Base-by-base conservation (phyloP, 805 yeast species). In the Yarrowia divulgata region DNA sequence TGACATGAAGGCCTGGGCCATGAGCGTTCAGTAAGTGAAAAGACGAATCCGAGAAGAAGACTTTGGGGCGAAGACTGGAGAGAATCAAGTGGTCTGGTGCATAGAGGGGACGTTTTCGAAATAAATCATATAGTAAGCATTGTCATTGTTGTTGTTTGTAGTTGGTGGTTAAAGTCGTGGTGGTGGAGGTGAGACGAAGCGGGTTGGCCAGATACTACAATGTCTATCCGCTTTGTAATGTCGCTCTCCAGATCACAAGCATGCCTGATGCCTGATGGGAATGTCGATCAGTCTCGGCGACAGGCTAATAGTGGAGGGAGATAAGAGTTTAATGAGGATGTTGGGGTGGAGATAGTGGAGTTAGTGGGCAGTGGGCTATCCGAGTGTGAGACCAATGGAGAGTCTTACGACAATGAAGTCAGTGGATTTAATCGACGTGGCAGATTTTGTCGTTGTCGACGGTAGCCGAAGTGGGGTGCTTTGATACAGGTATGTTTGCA, bases 1-100 rank as follows among this genome's bases (percentile, higher is more conserved):
- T 9, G 63, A 71, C 35, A 62, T 74, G 57, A 70, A 69, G 50
- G 69, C 67, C 29, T 74, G 76, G 76, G 74, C 75, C 29, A 45
- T 58, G 46, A 62, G 66, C 19, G 52, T 60, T 14, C 50, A 60
- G 66, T 60, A n/a, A 10, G 49, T 69, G 58, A 64, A 67, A 12
- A 12, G n/a, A 19, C 10, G 10, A 34, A 34, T 7, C 37, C 37
- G 35, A 48, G 18, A 46, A 48, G 18, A 46, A 46, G 50, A 23
- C 49, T 45, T 14, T 10, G 42, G 16, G 19, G 45, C 9, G 29
- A 18, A 40, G 45, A 5, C 16, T 16, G 23, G 18, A 48, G 62
- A 69, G 50, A 23, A 29, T 9, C 13, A 32, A 10, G 9, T 45
- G 13, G 58, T 29, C n/a, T 43, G 40, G 46, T 32, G 45, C 43